A percentile compares a stretch with the other conserved stretches of the same genome.
phyloP scores from a whole-genome alignment of 1,284 basidiomycete genomes.

The Afroboletus lepidellus region DNA sequence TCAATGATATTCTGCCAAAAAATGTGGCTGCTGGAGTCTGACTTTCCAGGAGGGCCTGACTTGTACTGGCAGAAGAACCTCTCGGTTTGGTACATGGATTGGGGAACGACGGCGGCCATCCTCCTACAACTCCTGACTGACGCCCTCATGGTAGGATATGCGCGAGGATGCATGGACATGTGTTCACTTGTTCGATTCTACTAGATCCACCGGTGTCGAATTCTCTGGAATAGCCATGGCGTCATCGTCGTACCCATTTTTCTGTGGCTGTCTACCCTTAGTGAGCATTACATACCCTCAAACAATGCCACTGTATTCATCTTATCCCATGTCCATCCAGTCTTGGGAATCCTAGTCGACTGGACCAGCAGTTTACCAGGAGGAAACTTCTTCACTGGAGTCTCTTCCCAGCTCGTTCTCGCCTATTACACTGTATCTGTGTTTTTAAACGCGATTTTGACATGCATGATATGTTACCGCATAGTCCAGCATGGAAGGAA shows the following conservation, averaged over 20 bases:
- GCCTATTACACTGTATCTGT: not conserved
- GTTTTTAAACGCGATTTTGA: not conserved
- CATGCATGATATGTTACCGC: not conserved
- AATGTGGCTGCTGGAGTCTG: not conserved
- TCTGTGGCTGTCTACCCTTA: not conserved
- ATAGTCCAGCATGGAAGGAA: not conserved
- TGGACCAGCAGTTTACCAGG: not conserved
- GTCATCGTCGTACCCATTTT: not conserved
- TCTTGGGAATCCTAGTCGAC: not conserved
- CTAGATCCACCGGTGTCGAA: conserved; percentile 1
- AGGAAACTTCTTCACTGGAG: not conserved
- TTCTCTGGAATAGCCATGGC: not conserved
- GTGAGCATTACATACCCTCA: not conserved
- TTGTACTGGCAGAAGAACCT: not conserved
- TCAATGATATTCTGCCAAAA: not conserved
- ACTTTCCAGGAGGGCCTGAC: not conserved
- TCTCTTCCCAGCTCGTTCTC: not conserved
- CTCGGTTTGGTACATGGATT: conserved; percentile 2
- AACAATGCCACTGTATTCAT: not conserved
- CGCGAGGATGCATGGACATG: not conserved
- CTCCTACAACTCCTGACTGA: not conserved
- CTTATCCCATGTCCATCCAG: not conserved
- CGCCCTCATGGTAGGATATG: not conserved
- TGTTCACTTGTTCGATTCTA: not conserved
- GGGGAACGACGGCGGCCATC: not conserved